Evolutionary conservation across 2,329 filamentous ascomycete genomes (phyloP).

Genomic region (Pseudomassariella vexata): DNA sequence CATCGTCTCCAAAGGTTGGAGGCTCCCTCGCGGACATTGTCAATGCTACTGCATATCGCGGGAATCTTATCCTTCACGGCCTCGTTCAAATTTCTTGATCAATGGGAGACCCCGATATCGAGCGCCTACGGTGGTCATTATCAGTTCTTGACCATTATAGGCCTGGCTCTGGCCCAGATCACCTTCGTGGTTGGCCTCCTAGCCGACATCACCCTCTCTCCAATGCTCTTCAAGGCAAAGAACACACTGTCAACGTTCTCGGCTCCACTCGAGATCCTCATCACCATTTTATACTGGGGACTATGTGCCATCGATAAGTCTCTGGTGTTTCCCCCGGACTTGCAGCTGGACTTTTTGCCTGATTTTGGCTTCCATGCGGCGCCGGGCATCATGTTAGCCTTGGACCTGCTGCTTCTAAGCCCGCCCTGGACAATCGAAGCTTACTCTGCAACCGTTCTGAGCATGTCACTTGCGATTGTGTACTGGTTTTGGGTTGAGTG

Average conservation of each 20-base stretch:
- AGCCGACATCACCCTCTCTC: slow-evolving; percentile 57
- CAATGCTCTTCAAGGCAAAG: slow-evolving; percentile 57
- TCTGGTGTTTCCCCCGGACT: slow-evolving; percentile 47
- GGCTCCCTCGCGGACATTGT: slow-evolving; percentile 59
- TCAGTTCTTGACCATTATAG: slow-evolving; percentile 71
- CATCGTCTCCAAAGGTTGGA: slow-evolving; percentile 62
- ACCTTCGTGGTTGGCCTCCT: slow-evolving; percentile 58
- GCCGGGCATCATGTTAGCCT: slow-evolving; percentile 56
- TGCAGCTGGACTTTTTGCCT: slow-evolving; percentile 47
- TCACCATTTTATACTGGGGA: slow-evolving; percentile 69
- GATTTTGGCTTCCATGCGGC: slow-evolving; percentile 63
- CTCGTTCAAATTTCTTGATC: slow-evolving; percentile 45
- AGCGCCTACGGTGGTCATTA: slow-evolving; percentile 61
- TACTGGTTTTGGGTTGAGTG: slow-evolving; percentile 78
- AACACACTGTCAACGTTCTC: slow-evolving; percentile 61
- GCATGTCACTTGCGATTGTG: slow-evolving; percentile 51
- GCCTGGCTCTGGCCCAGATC: slow-evolving; percentile 52
- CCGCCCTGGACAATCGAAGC: slow-evolving; percentile 65
- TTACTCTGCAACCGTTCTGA: slow-evolving; percentile 53
- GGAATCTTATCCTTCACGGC: slow-evolving; percentile 48
- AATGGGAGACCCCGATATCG: slow-evolving; percentile 46
- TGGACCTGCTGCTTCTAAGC: slow-evolving; percentile 63
- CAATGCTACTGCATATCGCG: slow-evolving; percentile 53
- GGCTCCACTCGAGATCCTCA: slow-evolving; percentile 65
- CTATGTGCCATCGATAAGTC: slow-evolving; percentile 50